Evolutionary conservation across 306 rosid genomes (phyloP).

Genomic region (Canavalia gladiata): DNA sequence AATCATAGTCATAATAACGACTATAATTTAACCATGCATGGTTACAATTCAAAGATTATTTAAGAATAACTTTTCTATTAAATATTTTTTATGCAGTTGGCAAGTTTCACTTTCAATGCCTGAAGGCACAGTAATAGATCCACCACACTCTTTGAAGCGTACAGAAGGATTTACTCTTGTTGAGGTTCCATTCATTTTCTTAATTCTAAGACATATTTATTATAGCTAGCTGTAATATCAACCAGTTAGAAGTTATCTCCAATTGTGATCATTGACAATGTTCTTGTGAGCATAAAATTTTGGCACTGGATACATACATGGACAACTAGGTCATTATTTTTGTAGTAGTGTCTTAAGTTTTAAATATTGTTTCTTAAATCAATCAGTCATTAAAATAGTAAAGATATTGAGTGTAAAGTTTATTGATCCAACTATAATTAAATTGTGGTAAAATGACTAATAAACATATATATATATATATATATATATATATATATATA

Average conservation of each 20-base stretch:
- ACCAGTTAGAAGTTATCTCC: neutral
- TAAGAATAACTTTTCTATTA: neutral
- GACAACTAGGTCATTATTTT: conserved; percentile 1
- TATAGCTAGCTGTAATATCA: neutral
- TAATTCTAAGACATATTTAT: neutral
- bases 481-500: no score
- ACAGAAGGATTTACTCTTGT: conserved; percentile 67
- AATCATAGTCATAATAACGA: neutral
- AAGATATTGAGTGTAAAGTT: no score
- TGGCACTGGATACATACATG: neutral
- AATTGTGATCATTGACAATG: neutral
- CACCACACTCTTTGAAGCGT: conserved; percentile 74
- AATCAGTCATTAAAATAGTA: no score
- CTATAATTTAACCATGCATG: neutral
- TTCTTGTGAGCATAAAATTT: neutral
- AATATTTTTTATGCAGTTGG: conserved; percentile 72
- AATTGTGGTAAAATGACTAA: no score
- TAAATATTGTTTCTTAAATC: neutral
- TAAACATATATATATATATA: no score
- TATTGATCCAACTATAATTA: no score
- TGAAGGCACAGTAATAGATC: conserved; percentile 56
- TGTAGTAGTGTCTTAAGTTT: neutral
- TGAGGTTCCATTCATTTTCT: conserved; percentile 64
- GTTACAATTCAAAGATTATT: neutral
- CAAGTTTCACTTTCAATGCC: conserved; percentile 73